phyloP scores from a whole-genome alignment of 192 early-diverging fungal species.

The Backusella liffmaniae region DNA sequence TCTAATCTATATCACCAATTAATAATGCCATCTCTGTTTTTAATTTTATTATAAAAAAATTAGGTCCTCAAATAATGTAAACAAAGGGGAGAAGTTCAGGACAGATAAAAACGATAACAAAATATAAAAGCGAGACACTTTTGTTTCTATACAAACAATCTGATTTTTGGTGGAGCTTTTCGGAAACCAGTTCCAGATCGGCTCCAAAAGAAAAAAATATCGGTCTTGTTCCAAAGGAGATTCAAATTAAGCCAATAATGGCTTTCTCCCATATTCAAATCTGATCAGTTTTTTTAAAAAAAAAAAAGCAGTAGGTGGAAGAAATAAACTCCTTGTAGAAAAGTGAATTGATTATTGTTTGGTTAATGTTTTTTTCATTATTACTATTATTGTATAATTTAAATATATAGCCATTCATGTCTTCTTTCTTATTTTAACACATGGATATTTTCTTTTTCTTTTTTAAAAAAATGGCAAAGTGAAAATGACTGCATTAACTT shows the following conservation, averaged over 20 bases:
- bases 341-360: not conserved
- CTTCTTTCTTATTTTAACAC: not conserved
- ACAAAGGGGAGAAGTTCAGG: not conserved
- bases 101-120: conserved; percentile 1
- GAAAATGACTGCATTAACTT: not conserved
- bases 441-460: not conserved
- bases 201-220: not conserved
- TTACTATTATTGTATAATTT: not conserved
- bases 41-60: not conserved
- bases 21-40: not conserved
- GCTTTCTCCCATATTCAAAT: not conserved
- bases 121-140: not conserved
- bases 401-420: not conserved
- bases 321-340: not conserved
- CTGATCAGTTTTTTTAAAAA: not conserved
- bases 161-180: not conserved
- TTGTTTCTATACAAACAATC: not conserved
- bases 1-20: not conserved
- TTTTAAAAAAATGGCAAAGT: not conserved
- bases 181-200: not conserved
- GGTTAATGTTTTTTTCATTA: not conserved
- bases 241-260: not conserved
- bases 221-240: not conserved
- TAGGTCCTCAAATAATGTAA: not conserved
- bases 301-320: not conserved